These are phyloP conservation scores for Dothidotthia symphoricarpi DNA, from an alignment of 2,329 filamentous ascomycete species.

Conservation along the genomic window DNA sequence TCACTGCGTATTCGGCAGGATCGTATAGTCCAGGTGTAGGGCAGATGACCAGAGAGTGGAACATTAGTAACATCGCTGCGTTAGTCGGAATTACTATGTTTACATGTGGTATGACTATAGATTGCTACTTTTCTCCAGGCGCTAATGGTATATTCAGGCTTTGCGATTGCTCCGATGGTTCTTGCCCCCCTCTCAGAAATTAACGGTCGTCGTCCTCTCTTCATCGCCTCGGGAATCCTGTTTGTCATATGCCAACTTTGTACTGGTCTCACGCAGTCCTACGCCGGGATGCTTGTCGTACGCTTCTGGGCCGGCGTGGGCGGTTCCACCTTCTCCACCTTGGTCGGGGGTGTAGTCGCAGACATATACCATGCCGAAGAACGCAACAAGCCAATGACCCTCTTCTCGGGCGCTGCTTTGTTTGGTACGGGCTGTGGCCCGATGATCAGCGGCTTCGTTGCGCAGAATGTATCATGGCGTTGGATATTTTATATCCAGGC, in stretches of 20 bases:
- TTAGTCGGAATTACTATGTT: conserved; percentile 77
- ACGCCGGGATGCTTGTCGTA: conserved; percentile 71
- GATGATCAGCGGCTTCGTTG: conserved; percentile 67
- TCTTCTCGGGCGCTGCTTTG: conserved; percentile 78
- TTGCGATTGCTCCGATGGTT: conserved; percentile 80
- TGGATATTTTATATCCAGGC: conserved; percentile 89
- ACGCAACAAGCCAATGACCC: conserved; percentile 83
- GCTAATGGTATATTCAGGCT: conserved; percentile 52
- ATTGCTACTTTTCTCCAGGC: background rate
- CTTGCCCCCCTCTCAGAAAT: conserved; percentile 86
- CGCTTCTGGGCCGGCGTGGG: conserved; percentile 78
- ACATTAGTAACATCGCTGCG: conserved; percentile 64
- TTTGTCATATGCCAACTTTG: conserved; percentile 71
- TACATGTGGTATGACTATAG: conserved; percentile 47
- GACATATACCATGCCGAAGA: conserved; percentile 78
- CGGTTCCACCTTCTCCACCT: conserved; percentile 76
- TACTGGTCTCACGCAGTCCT: conserved; percentile 67
- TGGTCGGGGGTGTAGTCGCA: conserved; percentile 88
- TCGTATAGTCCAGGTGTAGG: conserved; percentile 69
- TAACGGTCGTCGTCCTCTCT: conserved; percentile 81
- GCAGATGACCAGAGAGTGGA: conserved; percentile 66
- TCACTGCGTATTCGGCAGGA: conserved; percentile 79
- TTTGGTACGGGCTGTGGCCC: conserved; percentile 79
- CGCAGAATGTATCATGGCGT: conserved; percentile 67
- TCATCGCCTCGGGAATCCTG: conserved; percentile 69